Conservation (phyloP, 495 filamentous ascomycete genomes). For the Pyrenopolyporus hunteri region DNA sequence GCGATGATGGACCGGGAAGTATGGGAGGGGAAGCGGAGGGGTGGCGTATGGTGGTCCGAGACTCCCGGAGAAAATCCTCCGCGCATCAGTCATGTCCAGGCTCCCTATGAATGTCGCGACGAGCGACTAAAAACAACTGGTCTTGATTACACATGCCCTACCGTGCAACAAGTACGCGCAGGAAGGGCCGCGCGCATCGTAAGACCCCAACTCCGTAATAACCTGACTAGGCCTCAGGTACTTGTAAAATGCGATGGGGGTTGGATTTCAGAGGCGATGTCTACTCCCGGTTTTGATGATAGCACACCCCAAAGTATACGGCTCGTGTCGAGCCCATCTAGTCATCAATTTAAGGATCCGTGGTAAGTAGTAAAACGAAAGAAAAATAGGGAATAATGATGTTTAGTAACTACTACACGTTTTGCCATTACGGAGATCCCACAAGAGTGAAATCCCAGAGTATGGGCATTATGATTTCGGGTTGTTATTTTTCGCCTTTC, state of each 20-base stretch:
- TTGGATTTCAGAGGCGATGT: neutral
- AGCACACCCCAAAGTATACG: neutral
- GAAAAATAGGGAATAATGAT: too few species aligned
- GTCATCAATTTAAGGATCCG: too few species aligned
- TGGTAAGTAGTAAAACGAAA: too few species aligned
- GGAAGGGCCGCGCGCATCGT: neutral
- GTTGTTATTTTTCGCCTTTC: too few species aligned
- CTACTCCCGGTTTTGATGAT: neutral
- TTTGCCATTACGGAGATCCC: too few species aligned
- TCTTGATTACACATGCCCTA: neutral
- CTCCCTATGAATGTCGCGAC: neutral
- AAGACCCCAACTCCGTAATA: neutral
- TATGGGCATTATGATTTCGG: too few species aligned
- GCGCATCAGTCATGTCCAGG: neutral
- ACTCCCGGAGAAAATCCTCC: neutral
- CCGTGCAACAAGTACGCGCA: neutral
- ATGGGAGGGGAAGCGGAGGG: conserved; percentile 13
- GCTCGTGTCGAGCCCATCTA: too few species aligned
- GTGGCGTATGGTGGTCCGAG: conserved; percentile 18
- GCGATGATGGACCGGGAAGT: conserved; percentile 7
- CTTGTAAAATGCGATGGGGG: neutral
- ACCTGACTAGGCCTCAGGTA: neutral
- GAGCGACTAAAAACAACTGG: neutral
- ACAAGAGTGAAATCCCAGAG: too few species aligned
- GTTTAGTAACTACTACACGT: too few species aligned